Evolutionary conservation across 371 early-diverging fungal species (phyloP).

Genomic region (Mortierella sp.): DNA sequence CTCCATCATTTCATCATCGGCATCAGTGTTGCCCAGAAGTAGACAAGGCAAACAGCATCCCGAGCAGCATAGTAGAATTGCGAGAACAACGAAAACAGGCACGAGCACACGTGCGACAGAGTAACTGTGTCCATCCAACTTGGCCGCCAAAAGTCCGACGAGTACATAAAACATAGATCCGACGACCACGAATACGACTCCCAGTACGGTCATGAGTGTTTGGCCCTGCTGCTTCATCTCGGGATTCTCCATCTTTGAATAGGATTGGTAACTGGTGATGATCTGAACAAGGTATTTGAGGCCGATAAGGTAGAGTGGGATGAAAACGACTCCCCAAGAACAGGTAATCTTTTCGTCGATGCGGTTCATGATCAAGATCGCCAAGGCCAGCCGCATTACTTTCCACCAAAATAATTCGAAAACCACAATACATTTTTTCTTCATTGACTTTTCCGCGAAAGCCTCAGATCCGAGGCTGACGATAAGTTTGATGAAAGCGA

Average conservation of each 20-base stretch:
- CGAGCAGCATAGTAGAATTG: conserved; percentile 75
- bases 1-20: conserved; percentile 36
- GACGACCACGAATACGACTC: conserved; percentile 66
- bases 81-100: conserved; percentile 83
- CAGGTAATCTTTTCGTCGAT: conserved; percentile 69
- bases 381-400: conserved; percentile 67
- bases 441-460: conserved; percentile 19
- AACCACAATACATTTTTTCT: conserved; percentile 35
- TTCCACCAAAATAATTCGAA: conserved; percentile 73
- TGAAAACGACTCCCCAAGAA: conserved; percentile 83
- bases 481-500: conserved; percentile 19
- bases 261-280: conserved; percentile 60
- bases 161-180: conserved; percentile 76
- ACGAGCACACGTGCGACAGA: conserved; percentile 78
- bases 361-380: conserved; percentile 73
- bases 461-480: conserved; percentile 7
- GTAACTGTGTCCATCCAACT: conserved; percentile 70
- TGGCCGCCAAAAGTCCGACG: conserved; percentile 77
- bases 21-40: conserved; percentile 33
- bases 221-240: conserved; percentile 65
- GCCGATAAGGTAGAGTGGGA: conserved; percentile 84
- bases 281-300: conserved; percentile 71
- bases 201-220: conserved; percentile 63
- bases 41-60: conserved; percentile 84
- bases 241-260: conserved; percentile 65